Evolutionary conservation across 495 filamentous ascomycete genomes (phyloP).

Genomic region (Aspergillus mulundensis): DNA sequence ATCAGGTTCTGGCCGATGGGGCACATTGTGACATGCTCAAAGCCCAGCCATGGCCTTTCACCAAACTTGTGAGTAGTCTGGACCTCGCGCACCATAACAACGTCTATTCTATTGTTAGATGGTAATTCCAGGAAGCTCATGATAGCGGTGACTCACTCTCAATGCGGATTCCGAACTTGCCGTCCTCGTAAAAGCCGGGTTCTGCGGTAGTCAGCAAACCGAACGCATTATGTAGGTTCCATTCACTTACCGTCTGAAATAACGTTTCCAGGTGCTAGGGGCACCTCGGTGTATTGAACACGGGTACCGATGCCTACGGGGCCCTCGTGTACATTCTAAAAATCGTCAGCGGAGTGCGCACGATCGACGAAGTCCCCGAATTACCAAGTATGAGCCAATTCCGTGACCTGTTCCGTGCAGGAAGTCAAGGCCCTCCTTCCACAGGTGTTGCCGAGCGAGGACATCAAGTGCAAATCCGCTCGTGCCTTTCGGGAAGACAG

Average conservation of each 20-base stretch:
- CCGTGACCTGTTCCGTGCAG: constrained; percentile 97
- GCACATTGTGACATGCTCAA: constrained; percentile 96
- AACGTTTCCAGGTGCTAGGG: constrained; percentile 86
- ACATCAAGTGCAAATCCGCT: constrained; percentile 88
- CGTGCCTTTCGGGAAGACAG: constrained; percentile 91
- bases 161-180: constrained; percentile 94
- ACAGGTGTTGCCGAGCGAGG: constrained; percentile 86
- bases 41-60: constrained; percentile 88
- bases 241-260: constrained; percentile 64
- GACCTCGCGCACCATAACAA: constrained; percentile 84
- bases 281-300: constrained; percentile 85
- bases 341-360: constrained; percentile 13
- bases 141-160: constrained; percentile 59
- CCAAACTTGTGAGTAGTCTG: constrained; percentile 84
- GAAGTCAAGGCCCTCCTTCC: constrained; percentile 91
- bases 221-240: not conserved
- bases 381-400: constrained; percentile 78
- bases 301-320: constrained; percentile 94
- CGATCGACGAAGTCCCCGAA: not conserved
- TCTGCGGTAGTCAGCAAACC: constrained; percentile 47
- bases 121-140: not conserved
- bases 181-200: constrained; percentile 98
- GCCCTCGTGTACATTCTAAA: constrained; percentile 90
- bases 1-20: constrained; percentile 90
- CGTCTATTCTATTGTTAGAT: constrained; percentile 40